Base-by-base conservation (phyloP, 352 stramenopile genomes). In the Thraustotheca clavata region DNA sequence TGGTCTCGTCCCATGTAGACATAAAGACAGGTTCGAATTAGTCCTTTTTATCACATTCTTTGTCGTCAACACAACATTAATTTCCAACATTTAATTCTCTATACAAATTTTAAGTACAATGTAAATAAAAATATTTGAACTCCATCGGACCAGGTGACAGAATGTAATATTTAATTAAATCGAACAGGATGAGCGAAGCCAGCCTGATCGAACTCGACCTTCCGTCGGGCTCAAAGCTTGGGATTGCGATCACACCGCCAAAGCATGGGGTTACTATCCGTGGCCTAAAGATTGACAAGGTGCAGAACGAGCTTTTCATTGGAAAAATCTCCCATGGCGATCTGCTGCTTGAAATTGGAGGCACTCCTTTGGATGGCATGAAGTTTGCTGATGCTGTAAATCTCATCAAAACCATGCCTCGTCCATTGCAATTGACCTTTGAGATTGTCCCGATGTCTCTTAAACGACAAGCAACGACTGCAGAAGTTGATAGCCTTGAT, bases 201-300 rank as follows among this genome's bases (percentile, higher is more conserved):
- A n/a, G 50, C 14, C 26, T 43, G 27, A 41, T 60, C 27, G n/a
- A 43, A 38, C 50, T 60, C 50, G 24, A 35, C 33, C 50, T 60
- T 18, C 50, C 50, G 26, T 34, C 29, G 4, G 50, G 33, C 11
- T 60, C 50, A 11, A 60, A 60, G 50, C 50, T 60, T 12, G 50
- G 50, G n/a, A 41, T 60, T 29, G 50, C 50, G 22, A 60, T 60
- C 50, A 60, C 50, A 20, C 50, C 50, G 11, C 50, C 50, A n/a
- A 60, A 60, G 50, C 50, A 60, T 60, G 50, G 50, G n/a, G 50
- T 60, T 22, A 60, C 50, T 11, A 38, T 60, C 26, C 50, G 50
- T 7, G 50, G 50, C 33, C 50, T 60, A 34, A 60, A 60, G 50
- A 60, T 60, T 29, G 50, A 60, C 50, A 60, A 60, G 50, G 50